Evolutionary conservation across 805 yeast genomes (phyloP).

Genomic region (Kregervanrija delftensis): DNA sequence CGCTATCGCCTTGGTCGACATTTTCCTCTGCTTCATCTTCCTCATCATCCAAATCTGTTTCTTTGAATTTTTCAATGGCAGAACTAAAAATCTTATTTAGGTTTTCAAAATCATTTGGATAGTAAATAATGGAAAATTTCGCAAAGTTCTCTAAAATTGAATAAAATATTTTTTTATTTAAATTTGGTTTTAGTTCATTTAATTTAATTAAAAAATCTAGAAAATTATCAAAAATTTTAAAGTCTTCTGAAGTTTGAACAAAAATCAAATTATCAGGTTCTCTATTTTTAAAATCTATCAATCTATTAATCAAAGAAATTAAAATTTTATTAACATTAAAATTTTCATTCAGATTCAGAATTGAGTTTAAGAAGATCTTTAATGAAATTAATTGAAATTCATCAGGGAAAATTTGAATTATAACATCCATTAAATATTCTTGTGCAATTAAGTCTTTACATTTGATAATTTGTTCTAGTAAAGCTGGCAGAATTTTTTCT

Average conservation of each 20-base stretch:
- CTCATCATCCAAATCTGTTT: conserved; percentile 25
- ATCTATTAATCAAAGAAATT: conserved; percentile 64
- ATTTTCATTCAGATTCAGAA: conserved; percentile 59
- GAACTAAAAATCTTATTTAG: conserved; percentile 56
- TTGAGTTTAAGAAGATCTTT: conserved; percentile 56
- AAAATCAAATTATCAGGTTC: conserved; percentile 22
- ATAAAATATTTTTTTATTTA: conserved; percentile 62
- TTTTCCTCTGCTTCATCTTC: conserved; percentile 25
- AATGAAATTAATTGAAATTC: conserved; percentile 78
- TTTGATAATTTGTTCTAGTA: conserved; percentile 86
- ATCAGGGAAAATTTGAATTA: conserved; percentile 92
- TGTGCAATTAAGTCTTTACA: conserved; percentile 91
- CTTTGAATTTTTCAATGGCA: conserved; percentile 34
- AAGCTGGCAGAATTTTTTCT: conserved; percentile 60
- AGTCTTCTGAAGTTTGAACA: conserved; percentile 12
- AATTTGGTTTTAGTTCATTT: conserved; percentile 50
- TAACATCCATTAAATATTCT: conserved; percentile 82
- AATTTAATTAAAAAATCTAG: conserved; percentile 58
- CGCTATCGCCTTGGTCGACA: background rate
- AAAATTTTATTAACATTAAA: conserved; percentile 65
- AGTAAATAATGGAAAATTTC: conserved; percentile 53
- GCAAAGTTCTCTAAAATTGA: conserved; percentile 60
- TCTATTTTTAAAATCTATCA: conserved; percentile 46
- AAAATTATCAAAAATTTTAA: conserved; percentile 50
- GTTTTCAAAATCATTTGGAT: conserved; percentile 53